phyloP scores from a whole-genome alignment of 2,329 filamentous ascomycete genomes.

The Fusarium siculi region DNA sequence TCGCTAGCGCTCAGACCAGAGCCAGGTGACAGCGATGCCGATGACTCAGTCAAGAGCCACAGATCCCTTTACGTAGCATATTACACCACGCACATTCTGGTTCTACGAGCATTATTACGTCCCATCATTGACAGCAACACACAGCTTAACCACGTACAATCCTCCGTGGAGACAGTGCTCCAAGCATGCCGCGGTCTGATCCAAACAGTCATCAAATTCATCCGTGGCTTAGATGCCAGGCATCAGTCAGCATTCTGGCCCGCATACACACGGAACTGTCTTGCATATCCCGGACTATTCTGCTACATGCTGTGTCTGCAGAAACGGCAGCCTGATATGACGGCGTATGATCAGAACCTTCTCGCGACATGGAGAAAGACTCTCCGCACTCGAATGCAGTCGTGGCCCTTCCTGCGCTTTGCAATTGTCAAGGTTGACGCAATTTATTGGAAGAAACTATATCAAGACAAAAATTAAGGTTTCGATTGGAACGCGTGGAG shows the following conservation, averaged over 20 bases:
- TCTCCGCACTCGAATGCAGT: background rate
- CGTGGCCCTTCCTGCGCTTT: background rate
- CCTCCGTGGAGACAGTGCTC: background rate
- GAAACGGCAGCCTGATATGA: background rate
- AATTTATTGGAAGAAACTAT: conserved; percentile 11
- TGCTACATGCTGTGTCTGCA: conserved; percentile 7
- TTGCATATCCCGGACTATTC: background rate
- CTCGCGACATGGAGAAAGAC: conserved; percentile 1
- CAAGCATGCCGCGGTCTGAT: background rate
- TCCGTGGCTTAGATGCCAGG: background rate
- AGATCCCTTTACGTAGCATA: conserved; percentile 4
- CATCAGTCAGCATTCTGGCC: conserved; percentile 8
- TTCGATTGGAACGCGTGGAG: background rate
- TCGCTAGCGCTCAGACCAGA: background rate
- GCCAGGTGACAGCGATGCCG: background rate
- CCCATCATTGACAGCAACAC: background rate
- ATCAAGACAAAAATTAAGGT: background rate
- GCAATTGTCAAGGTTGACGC: conserved; percentile 12
- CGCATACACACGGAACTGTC: background rate
- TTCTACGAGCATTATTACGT: background rate
- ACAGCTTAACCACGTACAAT: background rate
- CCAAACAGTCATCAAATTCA: conserved; percentile 11
- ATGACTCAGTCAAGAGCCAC: conserved; percentile 1
- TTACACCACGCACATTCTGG: background rate
- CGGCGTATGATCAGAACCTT: background rate